Base-by-base conservation (phyloP, 495 filamentous ascomycete genomes). In the Mytilinidion resinicola region DNA sequence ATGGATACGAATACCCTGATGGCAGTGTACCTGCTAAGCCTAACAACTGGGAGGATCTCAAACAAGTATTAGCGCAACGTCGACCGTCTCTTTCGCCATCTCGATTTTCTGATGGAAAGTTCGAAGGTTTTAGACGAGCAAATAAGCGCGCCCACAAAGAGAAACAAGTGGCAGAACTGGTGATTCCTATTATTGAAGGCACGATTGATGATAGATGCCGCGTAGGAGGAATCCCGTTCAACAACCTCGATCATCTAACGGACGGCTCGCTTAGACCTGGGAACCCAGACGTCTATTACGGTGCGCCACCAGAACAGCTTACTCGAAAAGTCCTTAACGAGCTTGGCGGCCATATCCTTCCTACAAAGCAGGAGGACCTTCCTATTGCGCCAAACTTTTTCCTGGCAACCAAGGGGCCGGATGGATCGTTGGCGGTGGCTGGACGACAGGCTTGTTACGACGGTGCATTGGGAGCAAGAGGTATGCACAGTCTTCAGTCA, bases 41-140 rank as follows among this genome's bases (percentile, higher is more conserved):
- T 21, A 55, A 30, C 33, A 67, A 69, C 34, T 66, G 21, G 62
- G 39, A 55, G 19, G 65, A 67, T 10, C 21, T 63, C 36, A 60
- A 63, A 20, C 19, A 60, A 62, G 63, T 25, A 62, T 41, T 77
- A 35, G 58, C 53, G 56, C 57, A 65, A 59, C 65, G 51, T 55
- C 51, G 69, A 51, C 41, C 64, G 1, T 77, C 74, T 51, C 68
- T 77, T 58, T 77, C 73, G 8, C 71, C 67, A 37, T 77, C 71
- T 8, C 42, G 30, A 35, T 77, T 76, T 49, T 41, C 64, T 7
- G 57, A 70, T 17, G 54, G 60, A n/a, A 58, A 35, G 2, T 74
- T 64, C 58, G 35, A 58, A 43, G 51, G 57, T 8, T 77, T 75
- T 55, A 6, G 50, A 30, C 57, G 59, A 44, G 59, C 37, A 4